Percentiles rank a stretch among this genome's conserved stretches.
Evolutionary conservation across 139 green algal species (phyloP).

Genomic region (Volvox reticuliferus): DNA sequence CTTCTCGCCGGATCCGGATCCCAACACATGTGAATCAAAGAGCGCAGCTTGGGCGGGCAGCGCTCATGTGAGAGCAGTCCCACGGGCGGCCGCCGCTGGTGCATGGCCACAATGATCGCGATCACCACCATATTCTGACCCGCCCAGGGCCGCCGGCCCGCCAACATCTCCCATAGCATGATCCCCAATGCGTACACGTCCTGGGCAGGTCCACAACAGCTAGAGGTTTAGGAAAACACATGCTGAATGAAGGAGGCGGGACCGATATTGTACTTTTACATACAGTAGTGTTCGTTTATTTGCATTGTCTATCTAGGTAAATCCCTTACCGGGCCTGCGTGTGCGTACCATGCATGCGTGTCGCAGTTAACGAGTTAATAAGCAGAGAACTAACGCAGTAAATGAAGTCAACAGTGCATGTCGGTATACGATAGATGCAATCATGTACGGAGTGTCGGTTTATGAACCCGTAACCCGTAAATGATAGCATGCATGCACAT

Average conservation of each 20-base stretch:
- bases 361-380: background rate
- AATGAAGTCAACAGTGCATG: too few relatives aligned
- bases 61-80: background rate
- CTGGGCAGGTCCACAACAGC: background rate
- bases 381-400: too few relatives aligned
- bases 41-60: background rate
- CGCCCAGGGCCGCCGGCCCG: background rate
- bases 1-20: background rate
- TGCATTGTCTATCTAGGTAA: background rate
- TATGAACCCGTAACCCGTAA: too few relatives aligned
- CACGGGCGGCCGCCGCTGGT: background rate
- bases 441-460: background rate
- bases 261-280: background rate
- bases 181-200: conserved; percentile 13
- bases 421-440: too few relatives aligned
- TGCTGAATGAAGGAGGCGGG: background rate
- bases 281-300: too few relatives aligned
- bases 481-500: too few relatives aligned
- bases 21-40: background rate
- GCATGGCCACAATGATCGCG: background rate
- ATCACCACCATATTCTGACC: background rate
- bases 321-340: too few relatives aligned
- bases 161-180: conserved; percentile 25
- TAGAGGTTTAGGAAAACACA: background rate
- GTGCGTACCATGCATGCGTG: too few relatives aligned